These are phyloP conservation scores for Basidioascus undulatus DNA, from an alignment of 768 basidiomycete species.

Conservation along the genomic window DNA sequence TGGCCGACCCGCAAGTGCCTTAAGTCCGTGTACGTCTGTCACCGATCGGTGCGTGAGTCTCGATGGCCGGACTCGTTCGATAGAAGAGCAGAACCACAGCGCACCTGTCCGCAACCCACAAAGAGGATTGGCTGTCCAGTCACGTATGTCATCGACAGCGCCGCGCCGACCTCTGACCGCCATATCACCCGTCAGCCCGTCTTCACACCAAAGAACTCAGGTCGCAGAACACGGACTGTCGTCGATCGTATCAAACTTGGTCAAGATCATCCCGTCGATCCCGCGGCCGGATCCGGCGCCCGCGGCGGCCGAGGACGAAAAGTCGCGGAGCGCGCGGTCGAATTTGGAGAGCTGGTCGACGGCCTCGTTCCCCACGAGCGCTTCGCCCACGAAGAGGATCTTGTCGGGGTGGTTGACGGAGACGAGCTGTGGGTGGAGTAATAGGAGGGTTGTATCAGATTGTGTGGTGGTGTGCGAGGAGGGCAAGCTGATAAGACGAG, in stretches of 20 bases:
- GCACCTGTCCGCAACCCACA: conserved; percentile 87
- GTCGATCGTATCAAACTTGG: conserved; percentile 97
- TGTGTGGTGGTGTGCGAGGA: background rate
- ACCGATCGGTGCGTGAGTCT: background rate
- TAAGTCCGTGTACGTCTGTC: conserved; percentile 84
- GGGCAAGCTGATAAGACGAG: conserved; percentile 2
- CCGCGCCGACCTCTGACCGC: conserved; percentile 81
- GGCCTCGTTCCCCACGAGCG: conserved; percentile 92
- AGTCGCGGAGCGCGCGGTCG: conserved; percentile 77
- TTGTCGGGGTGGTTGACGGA: conserved; percentile 87
- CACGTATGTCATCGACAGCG: conserved; percentile 95
- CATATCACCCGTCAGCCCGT: too few species aligned
- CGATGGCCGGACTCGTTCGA: conserved; percentile 2
- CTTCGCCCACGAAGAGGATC: conserved; percentile 94
- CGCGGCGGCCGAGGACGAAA: conserved; percentile 39
- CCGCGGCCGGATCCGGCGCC: conserved; percentile 52
- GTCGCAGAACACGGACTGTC: conserved; percentile 25
- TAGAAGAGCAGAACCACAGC: conserved; percentile 1
- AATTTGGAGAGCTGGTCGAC: conserved; percentile 95
- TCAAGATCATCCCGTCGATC: conserved; percentile 93
- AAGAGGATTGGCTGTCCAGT: conserved; percentile 97
- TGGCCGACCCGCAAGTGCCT: conserved; percentile 71
- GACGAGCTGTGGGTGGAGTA: conserved; percentile 35
- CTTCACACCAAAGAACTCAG: conserved; percentile 3
- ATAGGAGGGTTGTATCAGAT: background rate